Percentiles rank a stretch among this genome's conserved stretches.
Evolutionary conservation across 192 early-diverging fungal genomes (phyloP).

Genomic region (Dissophora ornata): DNA sequence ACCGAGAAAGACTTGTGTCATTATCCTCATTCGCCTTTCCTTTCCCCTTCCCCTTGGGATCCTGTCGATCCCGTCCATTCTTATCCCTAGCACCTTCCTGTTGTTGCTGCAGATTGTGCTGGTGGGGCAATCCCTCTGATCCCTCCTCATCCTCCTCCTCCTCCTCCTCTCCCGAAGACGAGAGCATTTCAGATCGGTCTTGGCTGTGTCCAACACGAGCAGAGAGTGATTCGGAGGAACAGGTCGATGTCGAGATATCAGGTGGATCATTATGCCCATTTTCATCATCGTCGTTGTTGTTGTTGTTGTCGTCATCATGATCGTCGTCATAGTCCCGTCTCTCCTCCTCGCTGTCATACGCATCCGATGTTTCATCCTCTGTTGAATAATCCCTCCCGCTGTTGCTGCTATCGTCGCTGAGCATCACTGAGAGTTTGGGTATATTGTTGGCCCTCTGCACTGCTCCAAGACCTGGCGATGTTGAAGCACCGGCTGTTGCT

Average conservation of each 20-base stretch:
- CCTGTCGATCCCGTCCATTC: not conserved
- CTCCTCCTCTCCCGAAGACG: too few species aligned
- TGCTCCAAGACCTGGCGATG: too few species aligned
- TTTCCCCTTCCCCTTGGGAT: slow-evolving; percentile 14
- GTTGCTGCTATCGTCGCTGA: slow-evolving; percentile 27
- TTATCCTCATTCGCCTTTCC: slow-evolving; percentile 13
- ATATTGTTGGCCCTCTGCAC: too few species aligned
- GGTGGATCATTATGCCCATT: not conserved
- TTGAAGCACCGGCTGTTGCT: too few species aligned
- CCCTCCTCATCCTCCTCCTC: too few species aligned
- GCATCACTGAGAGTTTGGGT: slow-evolving; percentile 33
- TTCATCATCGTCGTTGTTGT: not conserved
- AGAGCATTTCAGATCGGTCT: not conserved
- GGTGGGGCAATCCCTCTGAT: too few species aligned
- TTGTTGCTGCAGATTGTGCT: not conserved
- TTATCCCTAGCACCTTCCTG: not conserved
- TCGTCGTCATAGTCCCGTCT: slow-evolving; percentile 20
- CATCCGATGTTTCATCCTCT: slow-evolving; percentile 2
- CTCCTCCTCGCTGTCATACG: slow-evolving; percentile 27
- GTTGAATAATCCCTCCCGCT: not conserved
- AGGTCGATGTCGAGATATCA: not conserved
- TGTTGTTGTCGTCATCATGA: slow-evolving; percentile 13
- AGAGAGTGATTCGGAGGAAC: slow-evolving; percentile 38
- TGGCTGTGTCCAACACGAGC: slow-evolving; percentile 15
- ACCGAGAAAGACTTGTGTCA: not conserved